These are phyloP conservation scores for Fusarium buharicum DNA, from an alignment of 2,329 filamentous ascomycete species.

Conservation along the genomic window DNA sequence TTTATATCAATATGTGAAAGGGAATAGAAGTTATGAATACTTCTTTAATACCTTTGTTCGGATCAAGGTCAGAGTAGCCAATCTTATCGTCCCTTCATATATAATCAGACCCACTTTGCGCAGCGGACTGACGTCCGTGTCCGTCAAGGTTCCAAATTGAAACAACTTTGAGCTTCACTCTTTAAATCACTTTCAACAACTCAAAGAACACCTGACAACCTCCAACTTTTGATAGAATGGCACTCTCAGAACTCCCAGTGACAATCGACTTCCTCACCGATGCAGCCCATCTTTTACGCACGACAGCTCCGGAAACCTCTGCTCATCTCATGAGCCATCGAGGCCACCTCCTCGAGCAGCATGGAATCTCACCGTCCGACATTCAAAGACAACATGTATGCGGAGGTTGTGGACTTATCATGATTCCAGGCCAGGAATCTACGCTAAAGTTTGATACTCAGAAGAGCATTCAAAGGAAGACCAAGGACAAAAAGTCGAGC, in stretches of 20 bases:
- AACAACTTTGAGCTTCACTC: conserved; percentile 7
- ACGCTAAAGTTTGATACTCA: conserved; percentile 52
- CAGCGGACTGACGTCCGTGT: conserved; percentile 1
- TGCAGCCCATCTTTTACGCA: conserved; percentile 67
- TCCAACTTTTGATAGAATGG: conserved; percentile 17
- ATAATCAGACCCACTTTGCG: conserved; percentile 18
- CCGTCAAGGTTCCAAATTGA: conserved; percentile 27
- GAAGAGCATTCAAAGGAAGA: conserved; percentile 19
- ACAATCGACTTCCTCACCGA: conserved; percentile 63
- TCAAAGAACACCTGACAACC: neutral
- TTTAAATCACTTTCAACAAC: neutral
- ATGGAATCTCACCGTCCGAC: conserved; percentile 57
- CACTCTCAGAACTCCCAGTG: conserved; percentile 38
- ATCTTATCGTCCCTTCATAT: neutral
- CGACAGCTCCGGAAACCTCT: conserved; percentile 65
- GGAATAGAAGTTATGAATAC: neutral
- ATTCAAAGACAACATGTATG: conserved; percentile 66
- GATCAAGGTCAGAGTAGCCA: conserved; percentile 1
- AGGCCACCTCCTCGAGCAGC: conserved; percentile 60
- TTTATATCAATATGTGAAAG: conserved; percentile 5
- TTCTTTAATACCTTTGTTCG: neutral
- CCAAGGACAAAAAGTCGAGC: conserved; percentile 12
- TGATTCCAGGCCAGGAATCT: conserved; percentile 62
- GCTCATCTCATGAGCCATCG: conserved; percentile 68
- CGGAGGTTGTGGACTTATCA: conserved; percentile 69